These are phyloP conservation scores for Cajanus cajan DNA, from an alignment of 306 rosid species.

Conservation along the genomic window DNA sequence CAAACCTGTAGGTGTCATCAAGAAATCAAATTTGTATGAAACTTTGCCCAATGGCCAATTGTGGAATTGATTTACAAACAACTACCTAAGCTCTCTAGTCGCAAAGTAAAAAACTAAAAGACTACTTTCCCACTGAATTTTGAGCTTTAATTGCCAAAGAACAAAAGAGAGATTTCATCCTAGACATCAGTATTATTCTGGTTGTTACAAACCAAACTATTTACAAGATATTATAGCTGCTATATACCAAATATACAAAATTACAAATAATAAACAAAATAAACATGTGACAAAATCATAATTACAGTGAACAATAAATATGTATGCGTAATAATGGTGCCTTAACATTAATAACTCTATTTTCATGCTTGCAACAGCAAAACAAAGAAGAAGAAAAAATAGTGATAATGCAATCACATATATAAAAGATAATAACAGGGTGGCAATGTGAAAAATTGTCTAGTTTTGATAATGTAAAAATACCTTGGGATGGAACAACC, in stretches of 20 bases:
- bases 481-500: constrained; percentile 85
- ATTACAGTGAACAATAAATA: too few relatives aligned
- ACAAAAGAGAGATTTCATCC: too few relatives aligned
- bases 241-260: too few relatives aligned
- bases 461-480: not conserved
- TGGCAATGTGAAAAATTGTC: not conserved
- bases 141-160: not conserved
- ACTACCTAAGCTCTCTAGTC: constrained; percentile 5
- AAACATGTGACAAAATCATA: too few relatives aligned
- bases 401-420: constrained; percentile 16
- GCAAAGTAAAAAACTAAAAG: not conserved
- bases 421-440: not conserved
- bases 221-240: too few relatives aligned
- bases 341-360: not conserved
- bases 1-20: constrained; percentile 59
- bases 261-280: too few relatives aligned
- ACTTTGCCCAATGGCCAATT: not conserved
- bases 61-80: not conserved
- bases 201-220: too few relatives aligned
- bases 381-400: not conserved
- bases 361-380: not conserved
- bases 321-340: too few relatives aligned
- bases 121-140: not conserved
- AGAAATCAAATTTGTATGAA: constrained; percentile 22
- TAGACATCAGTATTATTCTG: too few relatives aligned